Evolutionary conservation across 345 rosid species (phyloP), one percentile per base, ranked within the genome.

Genomic region (Eucalyptus curtisii): DNA sequence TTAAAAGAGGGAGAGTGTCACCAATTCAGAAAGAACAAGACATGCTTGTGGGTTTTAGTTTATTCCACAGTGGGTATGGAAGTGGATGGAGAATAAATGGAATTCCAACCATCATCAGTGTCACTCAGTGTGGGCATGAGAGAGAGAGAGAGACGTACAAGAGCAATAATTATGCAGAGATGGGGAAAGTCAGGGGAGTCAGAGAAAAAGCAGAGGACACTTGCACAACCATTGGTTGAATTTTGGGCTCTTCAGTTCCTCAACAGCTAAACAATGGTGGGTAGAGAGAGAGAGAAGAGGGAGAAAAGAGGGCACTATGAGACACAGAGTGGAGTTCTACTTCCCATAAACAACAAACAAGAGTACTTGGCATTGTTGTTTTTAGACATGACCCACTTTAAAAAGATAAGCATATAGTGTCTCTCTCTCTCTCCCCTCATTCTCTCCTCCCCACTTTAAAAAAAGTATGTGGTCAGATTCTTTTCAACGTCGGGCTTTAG

Each of bases 391-490:
- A 76, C 82, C 82, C 82, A 40, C 82, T 40, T 40, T 40, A 40
- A 76, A 20, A 76, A 76, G 82, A 76, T 76, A 76, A 76, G 82
- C 47, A 76, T 10, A 10, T 37, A 20, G 47, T 40, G 47, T 40
- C 13, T 68, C 45, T 71, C 45, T 71, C 45, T 40, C 82, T 42
- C 82, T 76, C 82, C 55, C 19, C 55, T 87, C 53, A 76, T 89
- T 88, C 66, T 84, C 82, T 76, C 47, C 82, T 76, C 4, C 88
- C 87, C 87, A 88, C 91, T 88, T 88, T 31, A 86, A 59, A 25
- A 9, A 55, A 14, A 59, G 79, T 88, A 53, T 87, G 91, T 87
- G 91, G 88, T 89, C 88, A 87, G 66, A 89, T 89, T 90, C 92
- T 89, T 85, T 87, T 48, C 89, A 86, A 68, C 57, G 33, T 61